Evolutionary conservation across 106 monocot species (phyloP).

Genomic region (Allium fistulosum): DNA sequence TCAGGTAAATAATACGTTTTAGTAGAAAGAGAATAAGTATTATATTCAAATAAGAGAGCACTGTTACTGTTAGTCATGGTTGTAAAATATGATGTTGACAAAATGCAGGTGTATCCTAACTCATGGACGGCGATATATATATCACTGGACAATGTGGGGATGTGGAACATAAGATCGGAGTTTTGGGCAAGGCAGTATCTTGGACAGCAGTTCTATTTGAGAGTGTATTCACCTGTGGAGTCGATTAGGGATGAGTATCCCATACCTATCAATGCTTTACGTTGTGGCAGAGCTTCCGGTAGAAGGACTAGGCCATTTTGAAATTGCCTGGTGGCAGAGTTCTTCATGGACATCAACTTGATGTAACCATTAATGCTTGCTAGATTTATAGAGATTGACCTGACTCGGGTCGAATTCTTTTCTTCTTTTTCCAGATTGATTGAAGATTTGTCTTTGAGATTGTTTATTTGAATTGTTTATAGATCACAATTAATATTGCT

Average conservation of each 20-base stretch:
- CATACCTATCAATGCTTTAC: constrained; percentile 42
- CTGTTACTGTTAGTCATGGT: neutral
- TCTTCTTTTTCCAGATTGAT: too few species aligned
- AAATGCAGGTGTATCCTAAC: constrained; percentile 43
- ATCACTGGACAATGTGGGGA: constrained; percentile 51
- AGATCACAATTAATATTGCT: too few species aligned
- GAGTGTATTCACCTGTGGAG: constrained; percentile 30
- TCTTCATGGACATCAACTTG: too few species aligned
- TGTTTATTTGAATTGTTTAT: too few species aligned
- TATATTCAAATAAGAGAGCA: neutral
- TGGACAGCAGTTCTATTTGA: constrained; percentile 43
- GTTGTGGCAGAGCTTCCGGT: constrained; percentile 41
- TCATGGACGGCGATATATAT: constrained; percentile 57
- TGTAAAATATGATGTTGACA: neutral
- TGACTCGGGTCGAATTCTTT: constrained; percentile 7
- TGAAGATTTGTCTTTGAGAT: too few species aligned
- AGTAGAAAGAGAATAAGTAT: neutral
- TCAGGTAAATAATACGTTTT: constrained; percentile 17
- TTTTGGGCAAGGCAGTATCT: constrained; percentile 54
- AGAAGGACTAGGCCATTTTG: constrained; percentile 21
- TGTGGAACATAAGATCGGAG: constrained; percentile 65
- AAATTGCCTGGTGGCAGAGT: neutral
- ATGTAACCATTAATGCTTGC: neutral
- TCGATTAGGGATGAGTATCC: constrained; percentile 40
- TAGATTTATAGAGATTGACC: neutral